Conservation (phyloP, 2,329 filamentous ascomycete species). For the Aspergillus sp. region DNA sequence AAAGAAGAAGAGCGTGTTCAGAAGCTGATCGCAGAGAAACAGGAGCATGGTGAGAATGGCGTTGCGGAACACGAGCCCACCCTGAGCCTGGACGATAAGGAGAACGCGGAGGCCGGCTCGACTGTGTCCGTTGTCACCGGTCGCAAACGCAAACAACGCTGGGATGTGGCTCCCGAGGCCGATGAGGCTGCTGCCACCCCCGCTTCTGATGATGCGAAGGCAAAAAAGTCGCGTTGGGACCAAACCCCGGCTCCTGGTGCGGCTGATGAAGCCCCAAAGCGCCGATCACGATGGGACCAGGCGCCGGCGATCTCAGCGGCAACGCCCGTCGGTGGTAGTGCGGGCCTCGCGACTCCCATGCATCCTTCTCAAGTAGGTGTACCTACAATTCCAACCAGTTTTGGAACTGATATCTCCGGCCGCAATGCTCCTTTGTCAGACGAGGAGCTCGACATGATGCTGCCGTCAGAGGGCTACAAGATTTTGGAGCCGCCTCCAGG, state of each 20-base stretch:
- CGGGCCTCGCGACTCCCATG: constrained; percentile 77
- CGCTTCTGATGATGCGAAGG: constrained; percentile 61
- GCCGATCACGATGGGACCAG: constrained; percentile 89
- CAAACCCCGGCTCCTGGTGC: constrained; percentile 64
- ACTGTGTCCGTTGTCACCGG: constrained; percentile 66
- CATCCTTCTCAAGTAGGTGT: constrained; percentile 67
- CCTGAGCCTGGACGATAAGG: constrained; percentile 73
- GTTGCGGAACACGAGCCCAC: constrained; percentile 71
- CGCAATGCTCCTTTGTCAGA: constrained; percentile 86
- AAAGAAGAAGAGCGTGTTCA: constrained; percentile 88
- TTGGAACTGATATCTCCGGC: constrained; percentile 78
- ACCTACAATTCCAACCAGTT: constrained; percentile 61
- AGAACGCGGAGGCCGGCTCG: constrained; percentile 72
- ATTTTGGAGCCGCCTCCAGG: constrained; percentile 87
- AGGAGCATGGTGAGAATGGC: constrained; percentile 63
- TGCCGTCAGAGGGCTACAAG: constrained; percentile 91
- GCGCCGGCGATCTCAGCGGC: constrained; percentile 70
- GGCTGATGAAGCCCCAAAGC: constrained; percentile 66
- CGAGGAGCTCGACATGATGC: constrained; percentile 89
- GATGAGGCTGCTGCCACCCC: constrained; percentile 56
- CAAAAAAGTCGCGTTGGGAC: constrained; percentile 86
- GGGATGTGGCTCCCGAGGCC: constrained; percentile 75
- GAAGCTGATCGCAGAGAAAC: constrained; percentile 77
- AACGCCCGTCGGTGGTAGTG: constrained; percentile 69
- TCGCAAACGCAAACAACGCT: constrained; percentile 90